Base-by-base conservation (phyloP, 768 basidiomycete species). In the Naganishia friedmannii region DNA sequence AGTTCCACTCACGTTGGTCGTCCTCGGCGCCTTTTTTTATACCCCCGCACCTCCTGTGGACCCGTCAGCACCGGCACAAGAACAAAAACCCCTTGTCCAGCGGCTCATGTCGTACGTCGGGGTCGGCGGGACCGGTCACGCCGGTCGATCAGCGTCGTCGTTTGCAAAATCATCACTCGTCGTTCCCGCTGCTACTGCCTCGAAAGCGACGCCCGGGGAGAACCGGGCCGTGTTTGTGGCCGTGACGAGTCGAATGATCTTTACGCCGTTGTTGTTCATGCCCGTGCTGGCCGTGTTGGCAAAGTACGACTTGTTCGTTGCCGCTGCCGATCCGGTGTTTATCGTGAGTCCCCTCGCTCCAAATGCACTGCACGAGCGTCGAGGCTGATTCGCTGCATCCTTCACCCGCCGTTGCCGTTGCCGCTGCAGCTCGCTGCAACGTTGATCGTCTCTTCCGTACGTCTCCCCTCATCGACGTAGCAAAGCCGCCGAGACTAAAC, bases 21-120 rank as follows among this genome's bases (percentile, higher is more conserved):
- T 96, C 7, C 88, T 97, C 53, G 94, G 94, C 13, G 93, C 90
- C 17, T 97, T 94, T 83, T 95, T 95, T 82, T 89, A 81, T 70
- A 63, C 76, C n/a, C 79, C 82, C 48, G 70, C 75, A 23, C 63
- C 60, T 54, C 53, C 67, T 71, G 32, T 68, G 55, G 15, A 66
- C 17, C 31, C 51, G 5, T 19, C 31, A 5, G 53, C 45, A 2
- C 66, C 65, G 15, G 32, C 48, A 53, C 23, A 23, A 34, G 39
- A 37, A 21, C 56, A 17, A 29, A 31, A 37, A 21, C 31, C 37
- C 78, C 21, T 53, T 21, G n/a, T 53, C 7, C 65, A 66, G 53
- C n/a, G 28, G 26, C 42, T 63, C 23, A 63, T 46, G 29, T 66
- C 48, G 3, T 66, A 51, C 65, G 34, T 66, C 48, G 53, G 48